A percentile compares a stretch with the other conserved stretches of the same genome.
Evolutionary conservation across 1,139 yeast genomes (phyloP).

Genomic region (Debaryomycetaceae sp.): DNA sequence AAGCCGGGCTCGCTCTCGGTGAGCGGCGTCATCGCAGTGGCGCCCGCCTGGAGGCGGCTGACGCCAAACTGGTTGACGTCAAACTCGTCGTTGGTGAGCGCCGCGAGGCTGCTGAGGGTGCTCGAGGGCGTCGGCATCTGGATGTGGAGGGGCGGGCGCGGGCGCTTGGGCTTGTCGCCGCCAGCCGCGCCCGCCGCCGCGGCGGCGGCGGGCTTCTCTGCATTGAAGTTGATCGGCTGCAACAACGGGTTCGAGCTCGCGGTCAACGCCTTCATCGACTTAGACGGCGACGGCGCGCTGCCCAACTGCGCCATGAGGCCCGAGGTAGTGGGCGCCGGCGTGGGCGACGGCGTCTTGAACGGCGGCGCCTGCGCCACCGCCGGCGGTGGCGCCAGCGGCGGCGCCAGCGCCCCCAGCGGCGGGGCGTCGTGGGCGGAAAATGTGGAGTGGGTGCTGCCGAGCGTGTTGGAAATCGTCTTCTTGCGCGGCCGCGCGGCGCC

Average conservation of each 20-base stretch:
- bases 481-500: slow-evolving; percentile 25
- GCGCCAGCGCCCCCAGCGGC: neutral
- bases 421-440: slow-evolving; percentile 5
- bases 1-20: slow-evolving; percentile 46
- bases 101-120: slow-evolving; percentile 29
- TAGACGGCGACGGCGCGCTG: slow-evolving; percentile 40
- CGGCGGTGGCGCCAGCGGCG: slow-evolving; percentile 7
- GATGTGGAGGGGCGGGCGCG: slow-evolving; percentile 39
- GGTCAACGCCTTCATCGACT: slow-evolving; percentile 53
- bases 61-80: slow-evolving; percentile 63
- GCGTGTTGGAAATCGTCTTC: slow-evolving; percentile 37
- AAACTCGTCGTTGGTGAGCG: slow-evolving; percentile 29
- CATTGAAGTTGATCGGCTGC: slow-evolving; percentile 57
- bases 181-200: neutral
- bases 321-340: slow-evolving; percentile 25
- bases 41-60: slow-evolving; percentile 47
- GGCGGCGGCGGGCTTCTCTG: slow-evolving; percentile 5
- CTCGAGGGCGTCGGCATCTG: slow-evolving; percentile 48
- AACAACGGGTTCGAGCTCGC: slow-evolving; percentile 44
- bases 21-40: slow-evolving; percentile 70
- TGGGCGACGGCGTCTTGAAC: slow-evolving; percentile 41
- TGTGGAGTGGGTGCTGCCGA: too few species aligned
- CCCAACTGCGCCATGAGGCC: slow-evolving; percentile 14
- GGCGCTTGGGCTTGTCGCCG: slow-evolving; percentile 14
- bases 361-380: slow-evolving; percentile 11